Evolutionary conservation across 306 rosid genomes (phyloP).

Genomic region (Quercus mongolica): DNA sequence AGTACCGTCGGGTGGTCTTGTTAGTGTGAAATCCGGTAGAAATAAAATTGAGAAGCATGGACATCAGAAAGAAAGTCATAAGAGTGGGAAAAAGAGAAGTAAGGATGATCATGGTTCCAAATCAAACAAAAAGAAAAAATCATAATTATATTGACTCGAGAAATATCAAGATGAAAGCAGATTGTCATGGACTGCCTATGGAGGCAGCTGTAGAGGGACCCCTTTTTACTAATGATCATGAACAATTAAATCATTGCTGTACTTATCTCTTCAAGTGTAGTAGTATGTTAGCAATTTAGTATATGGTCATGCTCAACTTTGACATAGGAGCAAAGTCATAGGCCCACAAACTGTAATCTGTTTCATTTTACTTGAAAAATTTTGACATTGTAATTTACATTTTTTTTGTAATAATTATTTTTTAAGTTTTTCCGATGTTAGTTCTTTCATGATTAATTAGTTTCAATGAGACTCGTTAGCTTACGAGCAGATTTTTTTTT

Average conservation of each 20-base stretch:
- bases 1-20: constrained; percentile 50
- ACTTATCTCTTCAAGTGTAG: background rate
- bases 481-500: background rate
- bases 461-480: background rate
- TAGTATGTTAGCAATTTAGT: background rate
- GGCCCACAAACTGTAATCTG: too few relatives aligned
- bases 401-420: background rate
- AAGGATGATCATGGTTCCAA: constrained; percentile 33
- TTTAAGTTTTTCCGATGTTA: too few relatives aligned
- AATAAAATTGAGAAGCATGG: constrained; percentile 27
- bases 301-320: background rate
- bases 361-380: background rate
- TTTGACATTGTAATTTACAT: background rate
- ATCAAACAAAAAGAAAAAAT: constrained; percentile 52
- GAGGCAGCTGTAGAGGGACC: background rate
- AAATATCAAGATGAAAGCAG: background rate
- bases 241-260: background rate
- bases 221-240: background rate
- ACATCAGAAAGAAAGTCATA: constrained; percentile 37
- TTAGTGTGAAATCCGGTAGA: constrained; percentile 57
- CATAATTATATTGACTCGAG: background rate
- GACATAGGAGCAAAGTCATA: background rate
- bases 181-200: background rate
- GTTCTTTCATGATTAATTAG: background rate
- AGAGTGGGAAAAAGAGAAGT: constrained; percentile 47